Evolutionary conservation across 768 basidiomycete species (phyloP).

Genomic region (Lactarius akahatsu): DNA sequence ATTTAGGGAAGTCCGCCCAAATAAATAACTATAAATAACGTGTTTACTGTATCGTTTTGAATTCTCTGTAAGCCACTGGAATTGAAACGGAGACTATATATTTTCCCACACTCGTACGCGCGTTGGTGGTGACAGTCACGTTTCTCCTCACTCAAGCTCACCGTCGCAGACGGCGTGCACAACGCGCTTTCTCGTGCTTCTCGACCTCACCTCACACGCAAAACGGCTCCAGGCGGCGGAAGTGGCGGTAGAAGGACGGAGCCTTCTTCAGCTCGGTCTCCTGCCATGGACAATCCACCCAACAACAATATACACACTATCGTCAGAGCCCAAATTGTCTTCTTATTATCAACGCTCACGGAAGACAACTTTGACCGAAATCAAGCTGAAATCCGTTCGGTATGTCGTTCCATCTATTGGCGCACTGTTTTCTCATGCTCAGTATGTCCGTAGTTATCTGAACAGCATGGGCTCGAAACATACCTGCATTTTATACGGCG

Average conservation of each 20-base stretch:
- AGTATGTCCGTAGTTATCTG: conserved; percentile 68
- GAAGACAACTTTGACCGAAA: conserved; percentile 97
- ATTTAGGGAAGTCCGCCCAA: not conserved
- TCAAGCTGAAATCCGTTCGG: conserved; percentile 91
- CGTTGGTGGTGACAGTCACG: conserved; percentile 16
- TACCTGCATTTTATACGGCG: conserved; percentile 97
- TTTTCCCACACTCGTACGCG: conserved; percentile 16
- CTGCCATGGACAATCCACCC: conserved; percentile 84
- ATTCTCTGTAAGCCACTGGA: not conserved
- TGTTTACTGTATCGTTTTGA: no score
- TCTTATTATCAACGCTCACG: conserved; percentile 91
- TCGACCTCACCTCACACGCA: conserved; percentile 30
- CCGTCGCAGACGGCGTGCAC: conserved; percentile 31
- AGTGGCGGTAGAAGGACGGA: conserved; percentile 40
- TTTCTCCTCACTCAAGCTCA: conserved; percentile 26
- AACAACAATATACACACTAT: conserved; percentile 87
- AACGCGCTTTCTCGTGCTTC: conserved; percentile 25
- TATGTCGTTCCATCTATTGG: conserved; percentile 45
- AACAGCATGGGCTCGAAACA: conserved; percentile 95
- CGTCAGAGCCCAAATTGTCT: conserved; percentile 97
- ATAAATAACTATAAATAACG: not conserved
- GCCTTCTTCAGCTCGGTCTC: conserved; percentile 49
- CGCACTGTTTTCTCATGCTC: conserved; percentile 24
- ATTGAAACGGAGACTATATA: conserved; percentile 21
- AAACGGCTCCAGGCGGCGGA: conserved; percentile 41